Evolutionary conservation across 768 basidiomycete genomes (phyloP).

Genomic region (Kwoniella sp.): DNA sequence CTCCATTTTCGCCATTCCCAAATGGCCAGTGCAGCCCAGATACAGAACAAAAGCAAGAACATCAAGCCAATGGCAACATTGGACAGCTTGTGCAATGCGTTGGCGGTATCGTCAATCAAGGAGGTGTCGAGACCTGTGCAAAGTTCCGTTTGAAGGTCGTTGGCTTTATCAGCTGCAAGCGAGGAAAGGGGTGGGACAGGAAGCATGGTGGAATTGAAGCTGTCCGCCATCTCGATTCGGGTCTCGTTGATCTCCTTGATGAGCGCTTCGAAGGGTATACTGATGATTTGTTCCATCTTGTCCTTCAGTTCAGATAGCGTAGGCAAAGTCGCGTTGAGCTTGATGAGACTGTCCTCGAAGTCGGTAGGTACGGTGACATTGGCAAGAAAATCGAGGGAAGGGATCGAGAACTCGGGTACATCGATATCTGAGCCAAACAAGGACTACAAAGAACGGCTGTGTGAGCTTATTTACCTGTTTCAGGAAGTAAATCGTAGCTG

Average conservation of each 20-base stretch:
- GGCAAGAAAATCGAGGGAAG: constrained; percentile 70
- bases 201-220: constrained; percentile 69
- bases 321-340: constrained; percentile 78
- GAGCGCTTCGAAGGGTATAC: constrained; percentile 78
- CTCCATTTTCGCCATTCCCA: constrained; percentile 89
- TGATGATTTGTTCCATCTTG: constrained; percentile 63
- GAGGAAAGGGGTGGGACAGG: constrained; percentile 65
- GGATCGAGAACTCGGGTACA: constrained; percentile 72
- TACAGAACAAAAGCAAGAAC: constrained; percentile 68
- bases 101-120: constrained; percentile 80
- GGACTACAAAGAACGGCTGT: constrained; percentile 7
- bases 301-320: constrained; percentile 74
- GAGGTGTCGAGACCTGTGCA: constrained; percentile 78
- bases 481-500: too few relatives aligned
- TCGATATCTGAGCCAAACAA: constrained; percentile 60
- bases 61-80: constrained; percentile 78
- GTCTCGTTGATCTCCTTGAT: constrained; percentile 89
- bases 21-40: constrained; percentile 71
- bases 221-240: constrained; percentile 65
- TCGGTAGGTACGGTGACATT: constrained; percentile 78
- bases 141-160: constrained; percentile 58
- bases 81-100: constrained; percentile 74
- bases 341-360: constrained; percentile 71
- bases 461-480: too few relatives aligned
- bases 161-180: constrained; percentile 31